phyloP scores from a whole-genome alignment of 768 basidiomycete species.

The Fistulinella prunicolor region DNA sequence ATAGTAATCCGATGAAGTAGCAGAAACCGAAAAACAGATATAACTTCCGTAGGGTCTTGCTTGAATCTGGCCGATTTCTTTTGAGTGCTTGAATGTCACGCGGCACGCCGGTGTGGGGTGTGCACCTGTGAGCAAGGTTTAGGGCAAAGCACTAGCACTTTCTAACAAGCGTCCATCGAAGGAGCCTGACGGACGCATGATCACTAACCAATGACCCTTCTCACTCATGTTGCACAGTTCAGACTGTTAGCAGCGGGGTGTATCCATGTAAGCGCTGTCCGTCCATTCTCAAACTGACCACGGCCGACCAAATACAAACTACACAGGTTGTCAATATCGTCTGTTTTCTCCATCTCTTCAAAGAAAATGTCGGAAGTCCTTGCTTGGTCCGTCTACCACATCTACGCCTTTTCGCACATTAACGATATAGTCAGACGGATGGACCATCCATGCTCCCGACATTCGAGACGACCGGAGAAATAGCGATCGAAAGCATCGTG shows the following conservation, averaged over 20 bases:
- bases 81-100: too few species aligned
- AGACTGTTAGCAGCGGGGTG: constrained; percentile 21
- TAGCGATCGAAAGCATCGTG: constrained; percentile 60
- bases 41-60: too few species aligned
- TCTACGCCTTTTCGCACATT: constrained; percentile 1
- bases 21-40: background rate
- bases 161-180: too few species aligned
- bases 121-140: too few species aligned
- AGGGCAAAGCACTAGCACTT: too few species aligned
- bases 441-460: constrained; percentile 86
- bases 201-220: too few species aligned
- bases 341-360: constrained; percentile 61
- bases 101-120: too few species aligned
- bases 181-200: too few species aligned
- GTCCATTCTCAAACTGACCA: background rate
- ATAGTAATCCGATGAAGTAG: too few species aligned
- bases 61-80: too few species aligned
- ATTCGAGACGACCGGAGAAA: constrained; percentile 54
- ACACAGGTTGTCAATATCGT: constrained; percentile 53
- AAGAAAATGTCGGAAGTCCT: constrained; percentile 56
- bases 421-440: constrained; percentile 43
- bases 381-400: constrained; percentile 42
- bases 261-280: constrained; percentile 23
- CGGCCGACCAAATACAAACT: constrained; percentile 1
- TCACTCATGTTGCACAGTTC: background rate